Percentiles rank a stretch among this genome's conserved stretches.
These are phyloP conservation scores for Candida easanensis DNA, from an alignment of 805 yeast species.

Conservation along the genomic window DNA sequence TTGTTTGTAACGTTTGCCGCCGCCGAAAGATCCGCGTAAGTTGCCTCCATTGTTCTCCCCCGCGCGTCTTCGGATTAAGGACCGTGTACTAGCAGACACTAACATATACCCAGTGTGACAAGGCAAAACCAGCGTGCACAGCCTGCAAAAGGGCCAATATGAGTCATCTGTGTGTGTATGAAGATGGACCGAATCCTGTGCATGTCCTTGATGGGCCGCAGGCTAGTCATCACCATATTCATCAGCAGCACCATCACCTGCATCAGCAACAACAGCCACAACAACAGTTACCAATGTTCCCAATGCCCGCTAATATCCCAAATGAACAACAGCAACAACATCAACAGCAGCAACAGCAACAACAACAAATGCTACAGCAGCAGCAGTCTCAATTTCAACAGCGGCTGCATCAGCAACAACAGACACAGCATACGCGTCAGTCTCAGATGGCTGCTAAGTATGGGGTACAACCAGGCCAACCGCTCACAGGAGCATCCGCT, in stretches of 20 bases:
- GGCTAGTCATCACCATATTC: not conserved
- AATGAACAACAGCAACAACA: not conserved
- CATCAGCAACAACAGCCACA: not conserved
- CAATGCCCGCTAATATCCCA: not conserved
- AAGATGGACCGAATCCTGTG: conserved; percentile 16
- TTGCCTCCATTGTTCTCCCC: conserved; percentile 3
- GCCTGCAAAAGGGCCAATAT: conserved; percentile 27
- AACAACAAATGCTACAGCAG: conserved; percentile 12
- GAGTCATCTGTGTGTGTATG: conserved; percentile 26
- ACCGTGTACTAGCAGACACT: conserved; percentile 1
- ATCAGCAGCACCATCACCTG: not conserved
- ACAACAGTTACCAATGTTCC: not conserved
- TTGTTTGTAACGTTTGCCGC: conserved; percentile 30
- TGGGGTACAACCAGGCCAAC: conserved; percentile 12
- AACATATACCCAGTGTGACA: conserved; percentile 25
- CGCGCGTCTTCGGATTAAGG: conserved; percentile 11
- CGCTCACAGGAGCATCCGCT: conserved; percentile 15
- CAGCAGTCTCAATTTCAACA: conserved; percentile 22
- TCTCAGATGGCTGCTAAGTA: conserved; percentile 23
- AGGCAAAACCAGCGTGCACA: conserved; percentile 26
- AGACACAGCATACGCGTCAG: conserved; percentile 20
- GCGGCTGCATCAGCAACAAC: conserved; percentile 18
- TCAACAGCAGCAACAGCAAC: conserved; percentile 4
- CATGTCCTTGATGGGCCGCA: conserved; percentile 2
- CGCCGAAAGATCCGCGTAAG: conserved; percentile 30